Conservation (phyloP, 2,329 filamentous ascomycete genomes). For the Ophiocordyceps camponoti-leonardi region DNA sequence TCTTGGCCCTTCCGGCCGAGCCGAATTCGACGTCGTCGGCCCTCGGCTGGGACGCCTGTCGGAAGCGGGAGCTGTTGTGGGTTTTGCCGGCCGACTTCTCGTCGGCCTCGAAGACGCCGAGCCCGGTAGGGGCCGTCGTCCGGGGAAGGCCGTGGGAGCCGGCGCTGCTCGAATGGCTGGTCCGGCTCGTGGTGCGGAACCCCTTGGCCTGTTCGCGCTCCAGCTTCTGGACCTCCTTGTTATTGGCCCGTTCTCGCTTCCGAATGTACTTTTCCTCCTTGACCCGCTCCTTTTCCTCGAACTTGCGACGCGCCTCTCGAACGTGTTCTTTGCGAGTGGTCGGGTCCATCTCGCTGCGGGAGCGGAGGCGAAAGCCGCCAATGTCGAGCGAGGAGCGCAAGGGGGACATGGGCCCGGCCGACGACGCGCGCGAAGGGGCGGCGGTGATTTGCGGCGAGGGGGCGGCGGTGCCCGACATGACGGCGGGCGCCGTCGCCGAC, state of each 20-base stretch:
- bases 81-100: conserved; percentile 33
- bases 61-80: conserved; percentile 17
- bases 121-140: conserved; percentile 1
- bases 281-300: conserved; percentile 40
- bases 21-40: conserved; percentile 27
- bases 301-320: conserved; percentile 42
- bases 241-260: conserved; percentile 40
- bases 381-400: conserved; percentile 42
- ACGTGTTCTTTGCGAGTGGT: conserved; percentile 37
- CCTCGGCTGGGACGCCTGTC: conserved; percentile 9
- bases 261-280: conserved; percentile 46
- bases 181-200: conserved; percentile 21
- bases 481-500: conserved; percentile 9
- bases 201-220: conserved; percentile 26
- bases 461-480: conserved; percentile 7
- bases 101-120: conserved; percentile 6
- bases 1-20: conserved; percentile 22
- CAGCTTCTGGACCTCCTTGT: conserved; percentile 33
- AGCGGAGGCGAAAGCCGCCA: conserved; percentile 39
- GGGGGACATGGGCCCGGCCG: conserved; percentile 26
- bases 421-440: conserved; percentile 3
- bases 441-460: conserved; percentile 8
- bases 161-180: conserved; percentile 15
- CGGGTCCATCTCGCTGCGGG: conserved; percentile 41
- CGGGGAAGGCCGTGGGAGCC: conserved; percentile 13